Conservation (phyloP, 768 basidiomycete genomes). For the Lentinus tigrinus region DNA sequence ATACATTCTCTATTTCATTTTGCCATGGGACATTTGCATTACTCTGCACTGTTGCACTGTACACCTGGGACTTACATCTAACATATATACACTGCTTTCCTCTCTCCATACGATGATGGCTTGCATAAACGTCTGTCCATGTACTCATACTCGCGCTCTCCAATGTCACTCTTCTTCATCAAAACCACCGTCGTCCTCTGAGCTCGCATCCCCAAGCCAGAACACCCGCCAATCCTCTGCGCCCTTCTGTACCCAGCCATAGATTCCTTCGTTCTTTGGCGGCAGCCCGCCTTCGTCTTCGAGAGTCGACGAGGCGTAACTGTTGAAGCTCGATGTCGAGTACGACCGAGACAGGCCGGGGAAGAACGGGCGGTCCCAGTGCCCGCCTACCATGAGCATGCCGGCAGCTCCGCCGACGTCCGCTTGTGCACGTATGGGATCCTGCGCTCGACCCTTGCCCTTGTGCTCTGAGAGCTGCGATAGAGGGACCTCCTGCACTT, state of each 20-base stretch:
- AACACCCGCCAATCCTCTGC: conserved; percentile 76
- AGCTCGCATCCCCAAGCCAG: conserved; percentile 68
- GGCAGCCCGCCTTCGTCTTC: conserved; percentile 46
- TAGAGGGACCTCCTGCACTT: conserved; percentile 67
- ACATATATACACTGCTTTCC: conserved; percentile 15
- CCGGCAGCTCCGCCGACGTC: conserved; percentile 69
- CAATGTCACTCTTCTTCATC: conserved; percentile 23
- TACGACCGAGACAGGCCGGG: conserved; percentile 42
- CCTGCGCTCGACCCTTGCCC: conserved; percentile 48
- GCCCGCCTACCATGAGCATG: conserved; percentile 51
- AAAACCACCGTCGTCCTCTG: conserved; percentile 32
- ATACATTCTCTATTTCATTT: neutral
- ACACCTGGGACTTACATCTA: conserved; percentile 17
- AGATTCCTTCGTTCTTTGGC: conserved; percentile 62
- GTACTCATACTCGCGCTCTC: conserved; percentile 1
- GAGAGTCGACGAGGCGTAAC: conserved; percentile 44
- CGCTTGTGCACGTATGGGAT: conserved; percentile 53
- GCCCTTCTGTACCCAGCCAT: conserved; percentile 78
- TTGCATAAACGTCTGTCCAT: conserved; percentile 1
- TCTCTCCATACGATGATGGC: neutral
- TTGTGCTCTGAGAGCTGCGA: conserved; percentile 44
- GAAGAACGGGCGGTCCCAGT: conserved; percentile 43
- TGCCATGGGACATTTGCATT: conserved; percentile 11
- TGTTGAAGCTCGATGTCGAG: conserved; percentile 41
- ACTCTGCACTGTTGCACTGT: conserved; percentile 5